These are phyloP conservation scores for Parachaetomium inaequale DNA, from an alignment of 495 filamentous ascomycete species.

Conservation along the genomic window DNA sequence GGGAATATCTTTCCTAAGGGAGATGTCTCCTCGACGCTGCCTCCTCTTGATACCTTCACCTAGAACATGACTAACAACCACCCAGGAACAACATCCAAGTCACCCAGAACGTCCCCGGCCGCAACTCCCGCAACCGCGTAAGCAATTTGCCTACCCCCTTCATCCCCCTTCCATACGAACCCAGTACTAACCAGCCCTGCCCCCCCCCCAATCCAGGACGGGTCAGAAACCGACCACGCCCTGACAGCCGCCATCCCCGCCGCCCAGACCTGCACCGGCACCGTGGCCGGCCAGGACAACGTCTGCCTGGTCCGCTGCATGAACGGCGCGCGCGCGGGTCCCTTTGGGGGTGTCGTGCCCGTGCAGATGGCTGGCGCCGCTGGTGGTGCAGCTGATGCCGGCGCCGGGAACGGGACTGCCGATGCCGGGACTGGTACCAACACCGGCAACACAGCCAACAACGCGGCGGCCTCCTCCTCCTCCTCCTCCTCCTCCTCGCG, in stretches of 20 bases:
- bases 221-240: conserved; percentile 41
- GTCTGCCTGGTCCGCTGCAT: conserved; percentile 53
- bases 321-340: conserved; percentile 48
- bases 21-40: too few relatives aligned
- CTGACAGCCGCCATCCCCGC: conserved; percentile 46
- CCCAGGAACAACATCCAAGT: conserved; percentile 35
- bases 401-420: neutral
- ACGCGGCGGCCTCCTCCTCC: neutral
- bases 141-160: neutral
- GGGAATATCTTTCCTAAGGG: too few relatives aligned
- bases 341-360: conserved; percentile 53
- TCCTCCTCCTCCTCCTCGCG: too few relatives aligned
- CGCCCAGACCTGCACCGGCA: conserved; percentile 49
- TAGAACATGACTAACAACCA: neutral
- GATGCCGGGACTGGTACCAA: neutral
- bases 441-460: neutral
- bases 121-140: conserved; percentile 36
- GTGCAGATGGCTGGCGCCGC: conserved; percentile 42
- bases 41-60: too few relatives aligned
- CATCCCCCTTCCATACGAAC: neutral
- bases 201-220: conserved; percentile 18
- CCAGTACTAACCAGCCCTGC: neutral
- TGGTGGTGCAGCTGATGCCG: neutral
- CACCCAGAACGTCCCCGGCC: conserved; percentile 35
- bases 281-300: conserved; percentile 49